Percentiles rank a stretch among this genome's conserved stretches.
These are phyloP conservation scores for Parmales sp. DNA, from an alignment of 108 stramenopile genomes.

Conservation along the genomic window DNA sequence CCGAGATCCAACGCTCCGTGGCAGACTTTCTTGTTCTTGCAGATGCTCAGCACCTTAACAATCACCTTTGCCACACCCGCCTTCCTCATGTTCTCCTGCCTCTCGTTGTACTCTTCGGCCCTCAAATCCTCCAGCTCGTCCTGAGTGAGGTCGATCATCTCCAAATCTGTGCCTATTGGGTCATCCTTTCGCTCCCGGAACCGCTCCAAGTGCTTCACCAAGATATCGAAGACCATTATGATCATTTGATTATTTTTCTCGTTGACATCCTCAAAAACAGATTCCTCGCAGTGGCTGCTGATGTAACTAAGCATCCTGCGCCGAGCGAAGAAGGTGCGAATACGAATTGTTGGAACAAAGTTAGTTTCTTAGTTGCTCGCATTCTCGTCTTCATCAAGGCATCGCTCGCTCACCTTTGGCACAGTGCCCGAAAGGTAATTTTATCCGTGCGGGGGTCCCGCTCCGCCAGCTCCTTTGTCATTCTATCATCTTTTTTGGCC, in stretches of 20 bases:
- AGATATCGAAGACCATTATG: background rate
- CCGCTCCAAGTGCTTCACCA: background rate
- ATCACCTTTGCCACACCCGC: background rate
- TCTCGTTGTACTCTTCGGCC: background rate
- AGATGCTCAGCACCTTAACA: background rate
- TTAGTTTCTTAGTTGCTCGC: no score
- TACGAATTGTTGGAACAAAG: no score
- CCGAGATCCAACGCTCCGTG: background rate
- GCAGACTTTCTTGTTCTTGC: background rate
- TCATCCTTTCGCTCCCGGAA: background rate
- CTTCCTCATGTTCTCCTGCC: background rate
- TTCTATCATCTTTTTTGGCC: background rate
- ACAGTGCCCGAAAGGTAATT: background rate
- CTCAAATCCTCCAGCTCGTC: background rate
- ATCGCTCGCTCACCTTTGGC: no score
- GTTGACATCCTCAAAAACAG: background rate
- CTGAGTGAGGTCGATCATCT: background rate
- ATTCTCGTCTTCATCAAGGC: no score
- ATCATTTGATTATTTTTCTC: background rate
- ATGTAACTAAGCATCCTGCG: background rate
- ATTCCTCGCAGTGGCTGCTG: background rate
- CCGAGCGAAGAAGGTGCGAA: no score
- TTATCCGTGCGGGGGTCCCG: background rate
- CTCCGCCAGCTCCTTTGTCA: background rate
- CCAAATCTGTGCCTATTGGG: background rate